phyloP scores from a whole-genome alignment of 208 protist genomes.

The Acanthamoeba lenticulata region DNA sequence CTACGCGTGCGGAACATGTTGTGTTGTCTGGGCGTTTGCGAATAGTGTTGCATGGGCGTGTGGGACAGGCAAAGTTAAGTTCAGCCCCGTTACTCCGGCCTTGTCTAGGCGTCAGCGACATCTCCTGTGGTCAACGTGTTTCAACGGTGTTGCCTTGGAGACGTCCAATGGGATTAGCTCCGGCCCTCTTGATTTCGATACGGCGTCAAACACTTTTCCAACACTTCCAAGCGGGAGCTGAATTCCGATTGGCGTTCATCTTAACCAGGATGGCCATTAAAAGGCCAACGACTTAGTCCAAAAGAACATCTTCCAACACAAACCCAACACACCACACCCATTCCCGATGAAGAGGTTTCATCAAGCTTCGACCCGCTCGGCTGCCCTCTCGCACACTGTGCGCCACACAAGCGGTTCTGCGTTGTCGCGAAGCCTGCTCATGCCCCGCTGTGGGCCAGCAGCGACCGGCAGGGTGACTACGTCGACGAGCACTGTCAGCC shows the following conservation, averaged over 20 bases:
- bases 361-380: neutral
- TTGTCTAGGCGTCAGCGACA: no score
- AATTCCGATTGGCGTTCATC: neutral
- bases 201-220: neutral
- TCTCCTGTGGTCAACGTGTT: neutral
- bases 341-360: neutral
- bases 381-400: neutral
- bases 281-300: no score
- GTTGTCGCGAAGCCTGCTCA: no score
- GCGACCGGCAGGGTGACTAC: neutral
- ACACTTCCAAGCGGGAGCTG: neutral
- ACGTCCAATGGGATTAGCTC: neutral
- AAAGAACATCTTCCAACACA: neutral
- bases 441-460: no score
- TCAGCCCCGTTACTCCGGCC: no score
- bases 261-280: no score
- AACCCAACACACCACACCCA: no score
- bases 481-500: neutral
- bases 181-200: neutral
- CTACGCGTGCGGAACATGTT: neutral
- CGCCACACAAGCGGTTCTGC: neutral
- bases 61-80: no score
- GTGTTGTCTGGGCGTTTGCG: neutral
- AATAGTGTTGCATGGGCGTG: no score
- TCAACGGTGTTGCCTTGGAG: neutral